Evolutionary conservation across 352 stramenopile genomes (phyloP), one percentile per base, ranked within the genome.

Genomic region (Phytophthora sojae): DNA sequence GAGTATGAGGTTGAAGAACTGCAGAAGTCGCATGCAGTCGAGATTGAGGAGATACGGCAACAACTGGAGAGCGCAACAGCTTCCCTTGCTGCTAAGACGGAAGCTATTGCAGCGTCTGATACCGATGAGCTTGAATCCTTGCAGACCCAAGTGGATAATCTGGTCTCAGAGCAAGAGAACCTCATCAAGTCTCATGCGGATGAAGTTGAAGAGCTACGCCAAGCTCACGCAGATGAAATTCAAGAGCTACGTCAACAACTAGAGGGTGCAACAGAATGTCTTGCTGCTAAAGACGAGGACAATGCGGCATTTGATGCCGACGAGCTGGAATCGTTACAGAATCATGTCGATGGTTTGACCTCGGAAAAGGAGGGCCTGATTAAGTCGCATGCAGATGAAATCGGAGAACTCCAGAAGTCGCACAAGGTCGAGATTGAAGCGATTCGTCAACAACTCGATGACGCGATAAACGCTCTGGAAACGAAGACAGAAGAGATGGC

Each of bases 371-470:
- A 74, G 15, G 6, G 59, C 8, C 45, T 64, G n/a, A 25, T 69
- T 23, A 61, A 66, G 49, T n/a, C 37, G 1, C 56, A 64, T 32
- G 44, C 23, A 11, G 45, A 70, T 44, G 65, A 78, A 61, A 44
- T 61, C 14, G 52, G 69, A 39, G 55, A 77, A n/a, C 61, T 75
- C 14, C 67, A 21, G 5, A 47, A 61, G 37, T 8, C 15, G 19
- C 55, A 60, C n/a, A 19, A 9, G 53, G 23, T 53, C 25, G 56
- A 62, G 56, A 37, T 62, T 21, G 39, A 54, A 35, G 59, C 75
- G 26, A 57, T 75, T 19, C 67, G 45, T 25, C 58, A 65, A 5
- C 63, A 79, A 58, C n/a, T 81, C 2, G 71, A 82, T 29, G 35
- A 51, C 26, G 42, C 23, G 14, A 15, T 79, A 1, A 66, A 70